A percentile compares a stretch with the other conserved stretches of the same genome.
Evolutionary conservation across 2,329 filamentous ascomycete genomes (phyloP).

Genomic region (Epichloe scottii): DNA sequence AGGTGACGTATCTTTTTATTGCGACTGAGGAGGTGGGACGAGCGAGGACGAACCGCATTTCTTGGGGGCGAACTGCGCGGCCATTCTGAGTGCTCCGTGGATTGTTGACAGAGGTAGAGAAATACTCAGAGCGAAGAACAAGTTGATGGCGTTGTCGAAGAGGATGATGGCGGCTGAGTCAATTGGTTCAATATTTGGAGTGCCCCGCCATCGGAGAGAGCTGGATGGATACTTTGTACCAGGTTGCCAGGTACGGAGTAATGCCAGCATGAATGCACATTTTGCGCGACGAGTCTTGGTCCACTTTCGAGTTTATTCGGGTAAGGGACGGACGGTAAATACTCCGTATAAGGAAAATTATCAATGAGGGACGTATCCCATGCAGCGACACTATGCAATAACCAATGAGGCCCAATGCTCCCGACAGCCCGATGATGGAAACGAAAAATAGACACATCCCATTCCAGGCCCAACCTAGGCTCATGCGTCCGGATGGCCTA

Average conservation of each 20-base stretch:
- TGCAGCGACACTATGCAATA: not conserved
- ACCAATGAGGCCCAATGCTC: not conserved
- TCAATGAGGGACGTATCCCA: not conserved
- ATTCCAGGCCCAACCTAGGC: not conserved
- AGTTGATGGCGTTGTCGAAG: not conserved
- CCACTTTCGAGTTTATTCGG: no score
- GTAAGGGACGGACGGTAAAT: no score
- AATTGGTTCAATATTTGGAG: conserved; percentile 6
- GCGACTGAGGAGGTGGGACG: not conserved
- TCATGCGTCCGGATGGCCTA: not conserved
- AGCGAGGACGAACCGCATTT: conserved; percentile 38
- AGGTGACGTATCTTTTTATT: conserved; percentile 1
- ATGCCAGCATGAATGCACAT: no score
- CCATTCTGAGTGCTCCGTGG: conserved; percentile 11
- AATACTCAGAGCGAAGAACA: not conserved
- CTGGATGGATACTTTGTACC: not conserved
- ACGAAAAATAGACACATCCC: not conserved
- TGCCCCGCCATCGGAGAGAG: conserved; percentile 21
- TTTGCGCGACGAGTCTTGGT: not conserved
- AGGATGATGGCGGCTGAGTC: not conserved
- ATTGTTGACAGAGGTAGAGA: not conserved
- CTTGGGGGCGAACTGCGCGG: conserved; percentile 39
- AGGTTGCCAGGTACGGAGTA: no score
- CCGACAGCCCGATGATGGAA: not conserved
- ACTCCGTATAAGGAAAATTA: no score